A percentile compares a stretch with the other conserved stretches of the same genome.
Conservation (phyloP, 2,329 filamentous ascomycete genomes). For the Aspergillus oerlinghausenensis region DNA sequence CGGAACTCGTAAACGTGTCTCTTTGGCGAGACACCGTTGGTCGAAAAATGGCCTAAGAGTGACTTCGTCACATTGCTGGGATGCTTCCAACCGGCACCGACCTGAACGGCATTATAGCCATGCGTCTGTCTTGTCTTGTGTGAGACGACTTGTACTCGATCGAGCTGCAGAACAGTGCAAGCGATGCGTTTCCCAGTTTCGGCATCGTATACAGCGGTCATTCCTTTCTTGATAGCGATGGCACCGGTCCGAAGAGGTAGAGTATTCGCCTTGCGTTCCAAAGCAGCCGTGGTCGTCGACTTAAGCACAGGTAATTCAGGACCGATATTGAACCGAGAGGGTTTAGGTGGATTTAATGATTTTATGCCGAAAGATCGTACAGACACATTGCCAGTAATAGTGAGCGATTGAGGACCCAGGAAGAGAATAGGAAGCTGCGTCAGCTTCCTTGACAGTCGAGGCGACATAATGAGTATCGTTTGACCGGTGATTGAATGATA, state of each 20-base stretch:
- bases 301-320: conserved; percentile 50
- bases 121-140: conserved; percentile 76
- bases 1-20: conserved; percentile 79
- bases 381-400: conserved; percentile 17
- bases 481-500: conserved; percentile 1
- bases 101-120: conserved; percentile 91
- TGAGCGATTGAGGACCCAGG: conserved; percentile 20
- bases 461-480: conserved; percentile 27
- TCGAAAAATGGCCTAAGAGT: conserved; percentile 81
- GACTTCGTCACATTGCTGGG: conserved; percentile 75
- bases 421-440: conserved; percentile 25
- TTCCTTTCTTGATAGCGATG: conserved; percentile 87
- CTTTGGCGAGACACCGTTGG: conserved; percentile 78
- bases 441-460: conserved; percentile 30
- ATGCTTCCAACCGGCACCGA: conserved; percentile 73
- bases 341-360: conserved; percentile 52
- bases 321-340: conserved; percentile 51
- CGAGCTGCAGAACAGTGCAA: conserved; percentile 90
- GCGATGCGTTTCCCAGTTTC: conserved; percentile 71
- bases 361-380: conserved; percentile 49
- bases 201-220: conserved; percentile 82
- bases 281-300: conserved; percentile 55
- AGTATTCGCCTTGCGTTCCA: conserved; percentile 53
- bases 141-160: conserved; percentile 82
- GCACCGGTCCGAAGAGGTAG: conserved; percentile 71